A percentile compares a stretch with the other conserved stretches of the same genome.
Evolutionary conservation across 2,329 filamentous ascomycete species (phyloP).

Genomic region (Aspergillus sp.): DNA sequence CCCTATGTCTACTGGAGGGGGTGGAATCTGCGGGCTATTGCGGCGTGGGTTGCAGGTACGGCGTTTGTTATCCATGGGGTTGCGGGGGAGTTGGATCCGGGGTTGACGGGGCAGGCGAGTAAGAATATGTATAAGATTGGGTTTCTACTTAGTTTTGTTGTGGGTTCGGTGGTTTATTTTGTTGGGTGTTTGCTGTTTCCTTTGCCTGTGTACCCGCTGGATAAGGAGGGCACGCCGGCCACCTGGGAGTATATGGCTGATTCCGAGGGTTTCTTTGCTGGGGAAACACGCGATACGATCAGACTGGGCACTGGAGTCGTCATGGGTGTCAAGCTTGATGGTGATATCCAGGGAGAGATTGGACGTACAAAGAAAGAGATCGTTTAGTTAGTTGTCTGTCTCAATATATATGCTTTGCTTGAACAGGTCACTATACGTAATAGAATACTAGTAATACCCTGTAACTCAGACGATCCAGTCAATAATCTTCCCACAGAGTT

Average conservation of each 20-base stretch:
- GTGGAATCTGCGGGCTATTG: neutral
- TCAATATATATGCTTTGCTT: no score
- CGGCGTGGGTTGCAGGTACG: neutral
- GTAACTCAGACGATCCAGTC: no score
- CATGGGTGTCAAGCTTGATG: no score
- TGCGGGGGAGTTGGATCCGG: conserved; percentile 6
- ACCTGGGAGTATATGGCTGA: conserved; percentile 5
- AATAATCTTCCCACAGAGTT: no score
- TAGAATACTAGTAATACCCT: no score
- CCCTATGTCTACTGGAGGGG: conserved; percentile 7
- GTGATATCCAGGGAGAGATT: no score
- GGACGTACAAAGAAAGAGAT: no score
- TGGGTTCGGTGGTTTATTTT: conserved; percentile 1
- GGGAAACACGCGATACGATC: no score
- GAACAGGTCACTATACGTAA: no score
- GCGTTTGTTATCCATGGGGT: conserved; percentile 4
- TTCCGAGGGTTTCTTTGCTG: conserved; percentile 7
- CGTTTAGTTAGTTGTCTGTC: no score
- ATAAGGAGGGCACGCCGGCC: neutral
- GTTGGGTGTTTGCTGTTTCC: neutral
- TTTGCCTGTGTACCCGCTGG: neutral
- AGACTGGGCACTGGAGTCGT: no score
- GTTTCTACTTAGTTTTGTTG: conserved; percentile 5
- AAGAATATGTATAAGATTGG: conserved; percentile 13
- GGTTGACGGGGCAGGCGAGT: neutral